Conservation (phyloP, 352 stramenopile species). For the Phytophthora kernoviae region DNA sequence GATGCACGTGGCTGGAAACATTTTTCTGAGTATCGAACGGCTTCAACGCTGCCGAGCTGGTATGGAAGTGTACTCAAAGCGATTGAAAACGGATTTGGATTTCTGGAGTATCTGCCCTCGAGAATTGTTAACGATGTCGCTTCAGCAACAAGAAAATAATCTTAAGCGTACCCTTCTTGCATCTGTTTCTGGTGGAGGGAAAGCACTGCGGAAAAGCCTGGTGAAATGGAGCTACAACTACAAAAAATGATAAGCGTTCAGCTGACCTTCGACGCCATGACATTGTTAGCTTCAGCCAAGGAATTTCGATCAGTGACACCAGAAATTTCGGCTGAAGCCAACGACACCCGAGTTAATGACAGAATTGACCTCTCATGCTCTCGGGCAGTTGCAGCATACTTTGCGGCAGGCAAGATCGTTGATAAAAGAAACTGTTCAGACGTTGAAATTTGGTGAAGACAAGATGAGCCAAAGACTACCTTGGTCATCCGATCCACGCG, state of each 20-base stretch:
- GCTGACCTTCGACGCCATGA: constrained; percentile 48
- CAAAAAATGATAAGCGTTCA: constrained; percentile 56
- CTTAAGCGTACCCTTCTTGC: constrained; percentile 48
- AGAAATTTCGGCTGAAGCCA: not conserved
- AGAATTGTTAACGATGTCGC: constrained; percentile 50
- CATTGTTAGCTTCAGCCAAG: constrained; percentile 33
- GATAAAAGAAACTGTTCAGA: constrained; percentile 52
- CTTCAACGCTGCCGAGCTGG: constrained; percentile 17
- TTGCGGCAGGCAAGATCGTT: constrained; percentile 55
- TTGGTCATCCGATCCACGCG: constrained; percentile 43
- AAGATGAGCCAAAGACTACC: constrained; percentile 36
- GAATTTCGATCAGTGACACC: not conserved
- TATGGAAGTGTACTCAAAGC: constrained; percentile 40
- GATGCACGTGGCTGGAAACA: constrained; percentile 57
- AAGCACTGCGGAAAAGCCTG: constrained; percentile 30
- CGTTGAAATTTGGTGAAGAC: constrained; percentile 44
- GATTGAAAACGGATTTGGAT: constrained; percentile 36
- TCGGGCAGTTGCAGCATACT: constrained; percentile 45
- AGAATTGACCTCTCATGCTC: constrained; percentile 12
- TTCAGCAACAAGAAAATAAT: constrained; percentile 47
- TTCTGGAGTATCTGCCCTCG: constrained; percentile 53
- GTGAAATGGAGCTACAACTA: constrained; percentile 56
- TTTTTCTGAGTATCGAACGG: constrained; percentile 43
- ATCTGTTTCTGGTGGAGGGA: constrained; percentile 31
- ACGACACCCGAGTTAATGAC: not conserved